Evolutionary conservation across 1,139 yeast genomes (phyloP), one percentile per base, ranked within the genome.

Genomic region (Yamadazyma pseudoaaseri): DNA sequence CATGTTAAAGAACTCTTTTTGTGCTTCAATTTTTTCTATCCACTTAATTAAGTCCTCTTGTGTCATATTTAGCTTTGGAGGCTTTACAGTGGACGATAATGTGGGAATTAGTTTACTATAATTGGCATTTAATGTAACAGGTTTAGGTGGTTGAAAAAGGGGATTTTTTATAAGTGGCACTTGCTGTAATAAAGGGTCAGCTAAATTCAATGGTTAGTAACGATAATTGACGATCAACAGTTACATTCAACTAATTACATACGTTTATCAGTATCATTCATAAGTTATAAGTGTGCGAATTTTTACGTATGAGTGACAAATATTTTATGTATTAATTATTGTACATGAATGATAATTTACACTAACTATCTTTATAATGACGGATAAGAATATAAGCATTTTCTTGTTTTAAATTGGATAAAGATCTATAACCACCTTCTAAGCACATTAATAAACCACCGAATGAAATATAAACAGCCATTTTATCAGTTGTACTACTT

Each of bases 391-490:
- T 73, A 63, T 90, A 92, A 43, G 95, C 84, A 56, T 87, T 87
- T 56, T 90, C 98, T 67, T 92, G 97, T 62, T 90, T 92, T 62
- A 92, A 79, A 54, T 80, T 76, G 37, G 92, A 84, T 57, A 92
- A 76, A 31, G 86, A 83, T 60, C 97, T 79, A 66, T 90, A 92
- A 38, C 87, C 86, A 47, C 99, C 99, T 65, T 92, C 97, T 48
- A 94, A 72, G 54, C 97, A 84, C 81, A 92, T 76, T 53, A 92
- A 72, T 49, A 92, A 74, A 5, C 99, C 99, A 34, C 99, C 99
- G 60, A 90, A 92, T 5, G 97, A 89, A 43, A 89, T 85, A 58
- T 87, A 92, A 17, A 92, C 96, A 16, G 95, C 81, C 65, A 86
- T 84, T 51, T 70, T 68, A 52, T 79, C 84, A 53, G 79, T 83